phyloP scores from a whole-genome alignment of 1,139 yeast genomes.

The Geotrichum phurueaensis region DNA sequence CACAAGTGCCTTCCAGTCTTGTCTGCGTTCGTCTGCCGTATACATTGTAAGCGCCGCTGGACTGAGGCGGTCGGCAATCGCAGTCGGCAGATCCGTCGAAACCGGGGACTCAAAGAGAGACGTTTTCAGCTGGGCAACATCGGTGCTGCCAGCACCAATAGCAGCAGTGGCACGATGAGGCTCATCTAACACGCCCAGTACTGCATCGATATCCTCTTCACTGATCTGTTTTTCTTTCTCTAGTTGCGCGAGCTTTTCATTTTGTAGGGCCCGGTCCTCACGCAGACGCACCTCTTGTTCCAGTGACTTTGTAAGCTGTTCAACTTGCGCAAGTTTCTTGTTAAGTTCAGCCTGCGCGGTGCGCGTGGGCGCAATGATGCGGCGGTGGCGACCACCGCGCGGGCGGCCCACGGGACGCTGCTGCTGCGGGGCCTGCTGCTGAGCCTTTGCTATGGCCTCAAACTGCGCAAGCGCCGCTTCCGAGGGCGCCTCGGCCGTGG shows the following conservation, averaged over 20 bases:
- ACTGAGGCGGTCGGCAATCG: slow-evolving; percentile 22
- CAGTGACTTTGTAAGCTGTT: slow-evolving; percentile 25
- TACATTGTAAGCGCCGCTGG: slow-evolving; percentile 18
- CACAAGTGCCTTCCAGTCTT: slow-evolving; percentile 27
- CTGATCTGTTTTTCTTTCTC: slow-evolving; percentile 7
- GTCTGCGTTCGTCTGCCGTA: slow-evolving; percentile 21
- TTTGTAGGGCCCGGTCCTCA: slow-evolving; percentile 21
- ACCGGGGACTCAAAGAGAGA: slow-evolving; percentile 17
- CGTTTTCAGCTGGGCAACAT: slow-evolving; percentile 8
- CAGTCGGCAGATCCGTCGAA: slow-evolving; percentile 13
- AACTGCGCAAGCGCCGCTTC: background rate
- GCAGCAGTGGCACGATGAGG: slow-evolving; percentile 11
- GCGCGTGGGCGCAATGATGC: slow-evolving; percentile 1
- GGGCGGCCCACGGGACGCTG: background rate
- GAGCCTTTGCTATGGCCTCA: background rate
- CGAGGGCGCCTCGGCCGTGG: background rate
- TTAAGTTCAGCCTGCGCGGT: slow-evolving; percentile 18
- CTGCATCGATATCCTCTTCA: slow-evolving; percentile 23
- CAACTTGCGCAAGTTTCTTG: slow-evolving; percentile 24
- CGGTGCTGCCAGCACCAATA: background rate
- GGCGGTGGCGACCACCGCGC: slow-evolving; percentile 6
- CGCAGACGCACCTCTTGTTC: slow-evolving; percentile 21
- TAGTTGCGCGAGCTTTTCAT: slow-evolving; percentile 9
- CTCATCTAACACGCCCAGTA: slow-evolving; percentile 22
- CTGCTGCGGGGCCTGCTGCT: background rate